Percentiles rank a stretch among this genome's conserved stretches.
phyloP scores from a whole-genome alignment of 2,329 filamentous ascomycete species.

The Diaporthe vaccinii region DNA sequence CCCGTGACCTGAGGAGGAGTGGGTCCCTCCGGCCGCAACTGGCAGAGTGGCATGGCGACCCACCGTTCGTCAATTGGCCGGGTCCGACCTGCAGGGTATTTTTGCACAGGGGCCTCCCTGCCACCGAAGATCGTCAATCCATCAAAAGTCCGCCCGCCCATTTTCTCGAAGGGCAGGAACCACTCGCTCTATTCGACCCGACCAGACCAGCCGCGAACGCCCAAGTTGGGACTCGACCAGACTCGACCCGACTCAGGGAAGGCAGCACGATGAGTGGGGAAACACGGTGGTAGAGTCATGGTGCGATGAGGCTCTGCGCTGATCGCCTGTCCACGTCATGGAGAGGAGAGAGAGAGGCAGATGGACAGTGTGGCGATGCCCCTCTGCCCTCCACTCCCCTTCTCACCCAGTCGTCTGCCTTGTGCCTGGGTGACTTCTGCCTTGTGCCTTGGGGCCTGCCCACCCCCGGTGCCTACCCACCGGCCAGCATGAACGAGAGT shows the following conservation, averaged over 20 bases:
- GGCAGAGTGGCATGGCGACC: neutral
- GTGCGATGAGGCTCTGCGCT: conserved; percentile 28
- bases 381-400: neutral
- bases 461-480: conserved; percentile 3
- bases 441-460: conserved; percentile 4
- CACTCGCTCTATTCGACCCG: conserved; percentile 21
- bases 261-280: conserved; percentile 21
- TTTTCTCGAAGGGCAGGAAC: conserved; percentile 26
- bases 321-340: conserved; percentile 27
- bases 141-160: conserved; percentile 16
- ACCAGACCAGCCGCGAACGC: neutral
- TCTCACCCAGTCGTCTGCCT: neutral
- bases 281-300: conserved; percentile 2
- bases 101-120: conserved; percentile 22
- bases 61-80: conserved; percentile 29
- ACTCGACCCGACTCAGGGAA: conserved; percentile 28
- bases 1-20: conserved; percentile 31
- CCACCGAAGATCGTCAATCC: conserved; percentile 26
- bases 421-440: conserved; percentile 20
- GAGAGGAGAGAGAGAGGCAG: neutral
- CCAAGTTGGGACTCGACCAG: conserved; percentile 28
- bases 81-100: conserved; percentile 14
- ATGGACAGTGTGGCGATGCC: conserved; percentile 16
- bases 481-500: neutral
- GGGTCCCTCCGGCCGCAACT: neutral